Evolutionary conservation across 2,329 filamentous ascomycete genomes (phyloP), one percentile per base, ranked within the genome.

Genomic region (Onygenales sp.): DNA sequence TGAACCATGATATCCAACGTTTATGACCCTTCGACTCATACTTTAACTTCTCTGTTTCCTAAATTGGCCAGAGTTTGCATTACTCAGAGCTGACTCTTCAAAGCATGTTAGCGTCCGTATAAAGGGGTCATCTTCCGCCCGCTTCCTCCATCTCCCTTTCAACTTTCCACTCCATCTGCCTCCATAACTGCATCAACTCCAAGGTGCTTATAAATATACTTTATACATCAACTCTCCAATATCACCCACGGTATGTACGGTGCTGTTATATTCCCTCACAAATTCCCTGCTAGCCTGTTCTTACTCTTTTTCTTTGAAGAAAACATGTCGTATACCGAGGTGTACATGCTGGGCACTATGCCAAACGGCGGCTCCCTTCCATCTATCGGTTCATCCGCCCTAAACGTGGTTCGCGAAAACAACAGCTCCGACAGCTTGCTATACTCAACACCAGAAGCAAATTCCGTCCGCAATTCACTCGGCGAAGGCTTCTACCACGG

Each of bases 311-410:
- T 8, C 42, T 33, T 45, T 39, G 4, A 39, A 39, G 36, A 39
- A 14, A 44, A 40, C 14, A 57, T 57, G 55, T 42, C 55, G 46
- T 57, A 55, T 34, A 57, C 53, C 14, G 50, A 54, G 33, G 42
- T 57, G 50, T 53, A 45, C 42, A 55, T 49, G 37, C 31, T 52
- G 27, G 54, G 52, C n/a, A 21, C 39, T 36, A 52, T 46, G 10
- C 53, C 46, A 21, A 33, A 52, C 21, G 9, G 42, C 27, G 54
- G 49, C 34, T 40, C 33, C 13, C 52, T 54, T 2, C 54, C 54
- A 27, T 39, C 52, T 10, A 56, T 56, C 52, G 54, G 54, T 42
- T 54, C 52, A 6, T 47, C 52, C 34, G 49, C 52, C 49, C 44
- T 49, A 34, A 45, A 54, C 21, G 14, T 44, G 42, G 27, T 31